Evolutionary conservation across 805 yeast genomes (phyloP), one percentile per base, ranked within the genome.

Genomic region (Metschnikowia anglica): DNA sequence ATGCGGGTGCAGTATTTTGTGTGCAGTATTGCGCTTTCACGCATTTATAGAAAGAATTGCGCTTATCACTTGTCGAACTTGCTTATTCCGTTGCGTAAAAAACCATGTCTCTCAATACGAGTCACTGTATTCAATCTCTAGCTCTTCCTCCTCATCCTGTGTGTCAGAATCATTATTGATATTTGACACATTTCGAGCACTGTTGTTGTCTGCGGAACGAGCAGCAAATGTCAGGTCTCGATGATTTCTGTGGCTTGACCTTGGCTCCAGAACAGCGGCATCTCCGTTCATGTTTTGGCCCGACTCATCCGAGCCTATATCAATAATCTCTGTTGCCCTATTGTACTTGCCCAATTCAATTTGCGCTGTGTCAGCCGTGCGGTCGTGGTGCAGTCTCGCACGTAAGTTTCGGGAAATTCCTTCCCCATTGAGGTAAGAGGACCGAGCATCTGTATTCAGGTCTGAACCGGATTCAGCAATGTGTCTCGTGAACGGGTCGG

Each of bases 81-180:
- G n/a, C n/a, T n/a, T n/a, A n/a, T n/a, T n/a, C n/a, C n/a, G n/a
- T n/a, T n/a, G n/a, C n/a, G n/a, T n/a, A n/a, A n/a, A n/a, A n/a
- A n/a, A n/a, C n/a, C n/a, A n/a, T n/a, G n/a, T n/a, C n/a, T n/a
- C n/a, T n/a, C 18, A 46, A n/a, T 43, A 46, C 13, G 48, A 45
- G 34, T 50, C 54, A 25, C 54, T 48, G 40, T 56, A 58, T 33
- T 54, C 56, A 29, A 56, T 51, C 10, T 54, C 61, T 31, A 54
- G 47, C 27, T 41, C 38, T 15, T 39, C 44, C 31, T 58, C 61
- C 37, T 58, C 58, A 9, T 39, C 38, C 7, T 27, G 16, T 12
- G 28, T 34, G 13, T 33, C 43, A 10, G 5, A 15, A 12, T 11
- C 25, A 13, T 7, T 19, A 9, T 33, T 26, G 4, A 16, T n/a